Evolutionary conservation across 2,329 filamentous ascomycete genomes (phyloP), one percentile per base, ranked within the genome.

Genomic region (Pestalotiopsis sp.): DNA sequence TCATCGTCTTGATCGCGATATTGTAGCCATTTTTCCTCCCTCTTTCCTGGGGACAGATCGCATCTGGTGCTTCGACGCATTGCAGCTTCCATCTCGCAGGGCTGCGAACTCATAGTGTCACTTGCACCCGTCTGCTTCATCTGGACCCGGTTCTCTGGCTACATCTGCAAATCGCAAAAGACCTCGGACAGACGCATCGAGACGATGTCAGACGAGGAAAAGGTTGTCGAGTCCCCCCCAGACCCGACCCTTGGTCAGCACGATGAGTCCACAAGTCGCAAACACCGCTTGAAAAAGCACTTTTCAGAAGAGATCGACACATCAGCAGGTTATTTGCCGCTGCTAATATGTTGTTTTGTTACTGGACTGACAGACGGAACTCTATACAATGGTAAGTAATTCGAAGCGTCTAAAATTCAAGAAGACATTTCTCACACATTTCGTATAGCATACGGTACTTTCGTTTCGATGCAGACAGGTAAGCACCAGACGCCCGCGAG

Each of bases 381-480:
- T 23, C 68, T 73, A 64, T 73, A 72, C 25, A 66, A 72, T 39
- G 72, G 72, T 73, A 39, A 70, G 69, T n/a, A 27, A 12, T 45
- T 3, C 36, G 3, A 17, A 52, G 20, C 41, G 17, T n/a, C 20
- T 11, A 4, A n/a, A 9, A 9, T 3, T 11, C 17, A 52, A 52
- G n/a, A 52, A 45, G 4, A 3, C 17, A n/a, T 52, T 23, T 20
- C 45, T 52, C 2, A 52, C 5, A 11, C 39, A 38, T 20, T 27
- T 14, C 31, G 49, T 14, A 6, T 41, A 83, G 81, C 80, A 4
- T 83, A 82, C 60, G 78, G 80, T 31, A 83, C 80, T 13, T 83
- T 83, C 68, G 81, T 83, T 12, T 81, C 80, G 1, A 82, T 82
- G 80, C 80, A 82, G 69, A 78, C 76, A 41, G 75, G 76, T 76